A percentile compares a stretch with the other conserved stretches of the same genome.
These are phyloP conservation scores for Colletotrichum ledebouriae DNA, from an alignment of 2,329 filamentous ascomycete genomes.

Conservation along the genomic window DNA sequence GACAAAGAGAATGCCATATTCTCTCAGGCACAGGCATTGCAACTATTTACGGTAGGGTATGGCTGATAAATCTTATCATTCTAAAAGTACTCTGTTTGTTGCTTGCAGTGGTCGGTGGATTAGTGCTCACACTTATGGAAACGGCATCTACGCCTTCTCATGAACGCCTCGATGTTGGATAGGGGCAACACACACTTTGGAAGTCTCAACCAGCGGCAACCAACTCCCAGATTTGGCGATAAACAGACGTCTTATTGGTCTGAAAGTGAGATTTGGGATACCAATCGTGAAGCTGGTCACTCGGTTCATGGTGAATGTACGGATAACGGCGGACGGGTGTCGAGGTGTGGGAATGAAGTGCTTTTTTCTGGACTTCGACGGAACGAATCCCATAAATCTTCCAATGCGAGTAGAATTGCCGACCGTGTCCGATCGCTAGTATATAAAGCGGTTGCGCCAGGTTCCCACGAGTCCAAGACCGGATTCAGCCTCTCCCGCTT, in stretches of 20 bases:
- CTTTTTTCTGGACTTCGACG: too few relatives aligned
- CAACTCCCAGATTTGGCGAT: not conserved
- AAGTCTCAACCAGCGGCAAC: not conserved
- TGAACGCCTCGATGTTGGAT: not conserved
- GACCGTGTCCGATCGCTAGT: too few relatives aligned
- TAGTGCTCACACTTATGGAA: not conserved
- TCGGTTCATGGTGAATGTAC: not conserved
- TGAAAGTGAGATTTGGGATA: constrained; percentile 20
- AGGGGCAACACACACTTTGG: constrained; percentile 16
- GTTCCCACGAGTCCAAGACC: too few relatives aligned
- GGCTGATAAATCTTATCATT: not conserved
- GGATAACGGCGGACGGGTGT: constrained; percentile 10
- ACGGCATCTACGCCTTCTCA: not conserved
- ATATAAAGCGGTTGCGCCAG: too few relatives aligned
- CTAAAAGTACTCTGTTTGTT: not conserved
- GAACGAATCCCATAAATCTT: too few relatives aligned
- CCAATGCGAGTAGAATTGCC: too few relatives aligned
- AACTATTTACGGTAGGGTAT: not conserved
- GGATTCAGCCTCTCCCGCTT: too few relatives aligned
- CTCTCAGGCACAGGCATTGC: not conserved
- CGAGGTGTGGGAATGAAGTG: too few relatives aligned
- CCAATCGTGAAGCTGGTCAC: not conserved
- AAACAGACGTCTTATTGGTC: not conserved
- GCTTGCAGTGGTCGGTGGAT: not conserved
- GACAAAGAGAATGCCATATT: not conserved